Conservation (phyloP, 78 protist genomes). For the Speleostelium caveatum region DNA sequence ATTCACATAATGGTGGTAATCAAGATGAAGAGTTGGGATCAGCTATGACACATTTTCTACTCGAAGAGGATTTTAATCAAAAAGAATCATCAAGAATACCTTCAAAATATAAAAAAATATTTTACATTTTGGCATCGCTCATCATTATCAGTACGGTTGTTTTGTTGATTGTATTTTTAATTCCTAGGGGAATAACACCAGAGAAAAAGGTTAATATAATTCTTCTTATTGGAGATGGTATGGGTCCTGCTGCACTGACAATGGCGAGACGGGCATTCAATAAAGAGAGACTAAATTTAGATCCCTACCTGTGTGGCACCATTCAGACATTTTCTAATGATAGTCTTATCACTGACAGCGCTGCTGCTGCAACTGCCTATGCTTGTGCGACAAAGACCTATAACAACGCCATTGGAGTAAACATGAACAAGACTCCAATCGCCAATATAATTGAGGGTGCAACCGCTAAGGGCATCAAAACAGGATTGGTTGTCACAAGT, state of each 20-base stretch:
- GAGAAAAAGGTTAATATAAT: slow-evolving; percentile 28
- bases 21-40: neutral
- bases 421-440: slow-evolving; percentile 29
- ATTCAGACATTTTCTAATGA: slow-evolving; percentile 16
- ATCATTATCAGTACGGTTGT: neutral
- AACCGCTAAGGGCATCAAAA: slow-evolving; percentile 28
- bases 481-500: slow-evolving; percentile 83
- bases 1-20: neutral
- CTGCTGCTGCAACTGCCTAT: slow-evolving; percentile 90
- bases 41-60: slow-evolving; percentile 11
- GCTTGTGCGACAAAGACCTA: slow-evolving; percentile 77
- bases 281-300: slow-evolving; percentile 6
- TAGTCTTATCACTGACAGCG: slow-evolving; percentile 80
- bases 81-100: neutral
- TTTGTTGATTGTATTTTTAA: slow-evolving; percentile 35
- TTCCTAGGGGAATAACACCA: slow-evolving; percentile 48
- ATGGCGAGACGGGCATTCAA: slow-evolving; percentile 26
- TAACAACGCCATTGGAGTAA: slow-evolving; percentile 82
- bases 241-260: slow-evolving; percentile 51
- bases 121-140: slow-evolving; percentile 9
- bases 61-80: slow-evolving; percentile 18
- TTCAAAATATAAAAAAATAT: slow-evolving; percentile 6
- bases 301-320: slow-evolving; percentile 44
- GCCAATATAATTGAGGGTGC: slow-evolving; percentile 87
- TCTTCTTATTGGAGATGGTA: slow-evolving; percentile 77